These are phyloP conservation scores for Uronychia binucleata DNA, from an alignment of 73 alveolate genomes.

Conservation along the genomic window DNA sequence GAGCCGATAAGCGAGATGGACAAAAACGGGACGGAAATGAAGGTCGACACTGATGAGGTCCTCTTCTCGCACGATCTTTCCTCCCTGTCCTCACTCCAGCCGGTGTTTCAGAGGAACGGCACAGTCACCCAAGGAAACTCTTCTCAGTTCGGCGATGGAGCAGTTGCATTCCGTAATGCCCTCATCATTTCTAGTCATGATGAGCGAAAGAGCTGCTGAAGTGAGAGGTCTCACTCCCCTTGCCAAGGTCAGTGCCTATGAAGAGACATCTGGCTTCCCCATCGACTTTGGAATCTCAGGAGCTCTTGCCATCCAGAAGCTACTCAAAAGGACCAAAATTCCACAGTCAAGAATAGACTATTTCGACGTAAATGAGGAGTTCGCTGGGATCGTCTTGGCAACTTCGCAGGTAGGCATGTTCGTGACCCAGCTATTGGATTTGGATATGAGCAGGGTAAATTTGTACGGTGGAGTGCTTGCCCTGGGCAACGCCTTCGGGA, in stretches of 20 bases:
- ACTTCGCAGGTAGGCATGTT: neutral
- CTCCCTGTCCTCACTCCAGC: conserved; percentile 39
- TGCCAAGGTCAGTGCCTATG: conserved; percentile 47
- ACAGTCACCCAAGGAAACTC: conserved; percentile 46
- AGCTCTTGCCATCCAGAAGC: conserved; percentile 35
- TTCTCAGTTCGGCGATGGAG: conserved; percentile 60
- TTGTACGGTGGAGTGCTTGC: conserved; percentile 68
- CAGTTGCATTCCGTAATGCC: conserved; percentile 25
- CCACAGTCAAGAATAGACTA: conserved; percentile 35
- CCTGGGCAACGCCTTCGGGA: conserved; percentile 68
- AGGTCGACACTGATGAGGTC: too few species aligned
- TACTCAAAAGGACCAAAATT: conserved; percentile 38
- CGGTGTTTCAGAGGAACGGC: conserved; percentile 49
- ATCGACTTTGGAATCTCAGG: conserved; percentile 55
- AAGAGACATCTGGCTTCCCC: conserved; percentile 59
- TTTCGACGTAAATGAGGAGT: conserved; percentile 58
- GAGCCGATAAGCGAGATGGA: too few species aligned
- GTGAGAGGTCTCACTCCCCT: conserved; percentile 49
- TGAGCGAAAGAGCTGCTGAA: conserved; percentile 50
- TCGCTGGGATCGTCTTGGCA: conserved; percentile 56
- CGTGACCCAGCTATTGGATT: conserved; percentile 25
- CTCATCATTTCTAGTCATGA: conserved; percentile 5
- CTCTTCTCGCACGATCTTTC: too few species aligned
- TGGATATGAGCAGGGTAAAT: conserved; percentile 35
- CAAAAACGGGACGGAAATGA: too few species aligned